Evolutionary conservation across 139 green algal species (phyloP).

Genomic region (Dunaliella sp.): DNA sequence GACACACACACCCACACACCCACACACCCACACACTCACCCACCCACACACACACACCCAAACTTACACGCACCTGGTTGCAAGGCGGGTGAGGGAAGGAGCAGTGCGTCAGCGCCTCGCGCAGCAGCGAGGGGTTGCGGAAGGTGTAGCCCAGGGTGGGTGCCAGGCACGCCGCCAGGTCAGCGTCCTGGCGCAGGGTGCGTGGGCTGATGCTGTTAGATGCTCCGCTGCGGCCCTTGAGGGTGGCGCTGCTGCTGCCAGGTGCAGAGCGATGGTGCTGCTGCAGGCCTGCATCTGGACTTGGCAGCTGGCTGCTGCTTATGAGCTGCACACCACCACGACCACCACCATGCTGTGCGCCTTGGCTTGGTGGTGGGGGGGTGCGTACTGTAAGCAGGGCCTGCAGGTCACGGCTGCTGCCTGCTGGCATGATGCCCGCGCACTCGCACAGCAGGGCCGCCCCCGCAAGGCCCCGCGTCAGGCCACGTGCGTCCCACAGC

Average conservation of each 20-base stretch:
- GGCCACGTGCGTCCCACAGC: neutral
- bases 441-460: neutral
- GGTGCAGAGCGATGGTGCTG: neutral
- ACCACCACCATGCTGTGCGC: neutral
- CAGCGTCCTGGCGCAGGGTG: neutral
- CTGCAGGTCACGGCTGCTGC: neutral
- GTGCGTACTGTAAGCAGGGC: neutral
- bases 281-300: neutral
- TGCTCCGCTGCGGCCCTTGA: neutral
- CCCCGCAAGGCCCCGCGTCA: neutral
- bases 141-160: constrained; percentile 18
- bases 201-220: neutral
- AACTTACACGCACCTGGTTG: constrained; percentile 26
- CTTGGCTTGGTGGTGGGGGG: neutral
- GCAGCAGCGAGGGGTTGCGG: neutral
- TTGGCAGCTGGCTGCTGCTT: neutral
- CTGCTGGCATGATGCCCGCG: neutral
- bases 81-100: constrained; percentile 6
- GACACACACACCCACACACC: too few species aligned
- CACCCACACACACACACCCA: too few species aligned
- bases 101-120: constrained; percentile 24
- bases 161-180: neutral
- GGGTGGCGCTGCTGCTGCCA: neutral
- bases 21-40: too few species aligned
- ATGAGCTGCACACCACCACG: neutral